A percentile compares a stretch with the other conserved stretches of the same genome.
phyloP scores from a whole-genome alignment of 2,329 filamentous ascomycete genomes.

The Scopulariopsis brevicaulis region DNA sequence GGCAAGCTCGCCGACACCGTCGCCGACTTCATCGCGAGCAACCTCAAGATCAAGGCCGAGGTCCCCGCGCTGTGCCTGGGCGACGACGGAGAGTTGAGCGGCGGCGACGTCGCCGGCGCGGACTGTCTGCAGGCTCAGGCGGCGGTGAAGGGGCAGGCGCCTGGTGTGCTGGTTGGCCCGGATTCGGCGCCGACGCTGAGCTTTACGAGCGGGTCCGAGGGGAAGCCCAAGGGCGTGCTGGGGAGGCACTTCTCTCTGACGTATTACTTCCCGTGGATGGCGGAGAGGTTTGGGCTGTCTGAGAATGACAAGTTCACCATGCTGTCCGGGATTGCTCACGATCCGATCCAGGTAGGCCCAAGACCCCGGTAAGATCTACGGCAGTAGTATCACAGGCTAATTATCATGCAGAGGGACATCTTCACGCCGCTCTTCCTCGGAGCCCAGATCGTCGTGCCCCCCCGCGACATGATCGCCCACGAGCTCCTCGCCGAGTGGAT shows the following conservation, averaged over 20 bases:
- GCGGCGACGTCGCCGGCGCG: constrained; percentile 51
- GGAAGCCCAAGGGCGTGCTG: constrained; percentile 73
- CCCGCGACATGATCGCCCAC: constrained; percentile 74
- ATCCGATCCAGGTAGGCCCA: constrained; percentile 51
- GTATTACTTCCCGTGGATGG: constrained; percentile 92
- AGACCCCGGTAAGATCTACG: background rate
- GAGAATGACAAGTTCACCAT: constrained; percentile 69
- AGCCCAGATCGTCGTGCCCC: constrained; percentile 66
- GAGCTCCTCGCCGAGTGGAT: constrained; percentile 87
- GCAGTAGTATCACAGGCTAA: background rate
- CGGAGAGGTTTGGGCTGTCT: constrained; percentile 64
- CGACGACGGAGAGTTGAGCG: constrained; percentile 61
- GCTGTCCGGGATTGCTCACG: constrained; percentile 75
- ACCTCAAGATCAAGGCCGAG: constrained; percentile 60
- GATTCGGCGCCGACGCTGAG: constrained; percentile 69
- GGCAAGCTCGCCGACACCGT: constrained; percentile 31
- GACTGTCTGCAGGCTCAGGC: constrained; percentile 52
- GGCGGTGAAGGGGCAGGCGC: constrained; percentile 40
- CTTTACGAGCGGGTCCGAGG: constrained; percentile 67
- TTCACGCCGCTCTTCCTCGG: constrained; percentile 86
- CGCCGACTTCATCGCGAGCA: constrained; percentile 56
- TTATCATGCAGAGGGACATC: constrained; percentile 44
- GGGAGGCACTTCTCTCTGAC: constrained; percentile 80
- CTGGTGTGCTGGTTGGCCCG: constrained; percentile 71
- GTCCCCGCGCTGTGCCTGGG: constrained; percentile 63